Base-by-base conservation (phyloP, 2,329 filamentous ascomycete species). In the Hypomyces rosellus region DNA sequence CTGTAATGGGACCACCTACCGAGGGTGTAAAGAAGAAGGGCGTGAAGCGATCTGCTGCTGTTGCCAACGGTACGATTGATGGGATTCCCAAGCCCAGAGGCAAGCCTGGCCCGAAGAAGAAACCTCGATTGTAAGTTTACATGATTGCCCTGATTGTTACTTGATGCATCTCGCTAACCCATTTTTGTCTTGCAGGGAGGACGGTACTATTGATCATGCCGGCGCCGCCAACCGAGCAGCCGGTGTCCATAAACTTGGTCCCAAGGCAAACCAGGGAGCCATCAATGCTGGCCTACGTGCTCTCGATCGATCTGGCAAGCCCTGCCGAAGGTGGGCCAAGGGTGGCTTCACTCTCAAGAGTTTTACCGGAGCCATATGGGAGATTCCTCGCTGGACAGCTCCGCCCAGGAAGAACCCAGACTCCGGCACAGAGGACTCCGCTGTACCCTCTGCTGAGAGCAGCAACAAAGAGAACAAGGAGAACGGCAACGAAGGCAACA, bases 81-180 rank as follows among this genome's bases (percentile, higher is more conserved):
- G 76, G 74, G 34, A 64, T 73, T 22, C 75, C 84, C n/a, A 90
- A 88, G 69, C 76, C 84, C 49, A 77, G 88, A 65, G 87, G 87
- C 65, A 95, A 95, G 74, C 92, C 93, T 6, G 92, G 92, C 6
- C 92, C 92, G 0, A 97, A 96, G 81, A 96, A 96, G 82, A 96
- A 95, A 74, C 85, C 88, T 57, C 85, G 87, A 77, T 72, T 96
- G 92, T 96, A 86, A 73, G 90, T 86, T 30, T 41, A 34, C 48
- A 20, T 46, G 22, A 20, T 18, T 46, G 57, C 45, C 65, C 69
- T 65, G 73, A 58, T 51, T 51, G 49, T 30, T 49, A 46, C 36
- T 16, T 18, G 4, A 25, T 42, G 11, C 4, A 37, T 13, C 9
- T 30, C 43, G 38, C 48, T 53, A 46, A 53, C 36, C 14, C 30